Percentiles rank a stretch among this genome's conserved stretches.
These are phyloP conservation scores for Glycine latifolia DNA, from an alignment of 306 rosid genomes.

Conservation along the genomic window DNA sequence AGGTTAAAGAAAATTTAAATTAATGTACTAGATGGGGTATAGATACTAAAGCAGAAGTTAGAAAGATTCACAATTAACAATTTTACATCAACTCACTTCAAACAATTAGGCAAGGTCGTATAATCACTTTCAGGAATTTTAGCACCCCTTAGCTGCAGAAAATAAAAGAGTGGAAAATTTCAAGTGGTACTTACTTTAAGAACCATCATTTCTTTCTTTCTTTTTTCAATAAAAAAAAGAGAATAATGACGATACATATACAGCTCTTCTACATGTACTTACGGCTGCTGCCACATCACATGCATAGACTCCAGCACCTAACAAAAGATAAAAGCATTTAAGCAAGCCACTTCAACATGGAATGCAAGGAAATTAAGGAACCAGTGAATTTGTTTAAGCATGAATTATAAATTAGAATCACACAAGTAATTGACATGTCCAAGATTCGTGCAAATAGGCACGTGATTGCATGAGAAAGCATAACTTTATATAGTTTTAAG, in stretches of 20 bases:
- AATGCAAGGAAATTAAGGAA: no score
- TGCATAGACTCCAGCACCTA: slow-evolving; percentile 56
- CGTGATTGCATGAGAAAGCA: no score
- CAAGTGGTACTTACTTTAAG: neutral
- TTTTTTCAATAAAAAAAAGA: neutral
- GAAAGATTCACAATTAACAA: neutral
- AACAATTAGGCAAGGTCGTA: slow-evolving; percentile 83
- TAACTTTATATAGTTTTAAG: no score
- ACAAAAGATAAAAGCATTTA: slow-evolving; percentile 1
- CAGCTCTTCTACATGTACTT: slow-evolving; percentile 67
- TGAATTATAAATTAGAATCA: no score
- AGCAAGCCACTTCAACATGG: no score
- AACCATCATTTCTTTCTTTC: neutral
- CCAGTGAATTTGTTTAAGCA: no score
- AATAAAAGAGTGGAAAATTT: neutral
- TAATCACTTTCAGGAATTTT: slow-evolving; percentile 93
- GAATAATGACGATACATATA: slow-evolving; percentile 36
- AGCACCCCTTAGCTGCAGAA: slow-evolving; percentile 55
- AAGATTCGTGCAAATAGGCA: no score
- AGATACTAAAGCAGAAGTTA: neutral
- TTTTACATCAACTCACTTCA: slow-evolving; percentile 70
- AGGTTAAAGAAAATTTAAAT: neutral
- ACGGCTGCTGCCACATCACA: slow-evolving; percentile 61
- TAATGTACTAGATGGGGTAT: neutral
- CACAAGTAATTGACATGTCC: no score